Evolutionary conservation across 331 rosid species (phyloP).

Genomic region (Quercus lobata): DNA sequence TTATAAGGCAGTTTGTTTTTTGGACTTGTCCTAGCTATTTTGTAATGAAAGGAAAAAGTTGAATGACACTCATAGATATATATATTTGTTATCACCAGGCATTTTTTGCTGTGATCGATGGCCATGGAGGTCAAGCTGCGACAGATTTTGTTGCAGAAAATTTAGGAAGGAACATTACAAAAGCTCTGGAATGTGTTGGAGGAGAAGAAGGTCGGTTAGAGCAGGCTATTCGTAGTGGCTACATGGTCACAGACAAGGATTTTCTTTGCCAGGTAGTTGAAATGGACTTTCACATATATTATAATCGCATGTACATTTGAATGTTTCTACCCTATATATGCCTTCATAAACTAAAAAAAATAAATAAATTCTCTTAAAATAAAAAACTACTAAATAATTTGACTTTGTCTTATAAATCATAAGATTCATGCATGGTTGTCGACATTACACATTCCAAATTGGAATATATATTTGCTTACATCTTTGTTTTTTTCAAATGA

Average conservation of each 20-base stretch:
- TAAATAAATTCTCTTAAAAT: too few species aligned
- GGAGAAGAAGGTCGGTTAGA: constrained; percentile 12
- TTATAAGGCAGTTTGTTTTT: not conserved
- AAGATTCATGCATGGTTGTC: not conserved
- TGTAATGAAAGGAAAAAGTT: not conserved
- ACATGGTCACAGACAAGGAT: constrained; percentile 27
- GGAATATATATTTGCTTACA: too few species aligned
- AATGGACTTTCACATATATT: not conserved
- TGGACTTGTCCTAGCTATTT: not conserved
- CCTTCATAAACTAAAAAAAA: not conserved
- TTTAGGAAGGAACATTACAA: constrained; percentile 35
- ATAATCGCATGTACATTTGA: not conserved
- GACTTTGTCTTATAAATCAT: not conserved
- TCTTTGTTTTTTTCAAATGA: too few species aligned
- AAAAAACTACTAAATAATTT: not conserved
- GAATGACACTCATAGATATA: not conserved
- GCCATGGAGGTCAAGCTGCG: constrained; percentile 43
- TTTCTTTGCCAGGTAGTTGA: constrained; percentile 35
- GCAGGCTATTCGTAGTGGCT: constrained; percentile 30
- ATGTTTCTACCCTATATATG: not conserved
- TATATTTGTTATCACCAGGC: constrained; percentile 20
- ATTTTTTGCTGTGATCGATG: constrained; percentile 37
- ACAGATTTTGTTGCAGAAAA: constrained; percentile 36
- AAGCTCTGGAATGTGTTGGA: constrained; percentile 1
- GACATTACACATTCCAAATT: too few species aligned